Evolutionary conservation across 140 eudicot species (phyloP).

Genomic region (Stevia rebaudiana): DNA sequence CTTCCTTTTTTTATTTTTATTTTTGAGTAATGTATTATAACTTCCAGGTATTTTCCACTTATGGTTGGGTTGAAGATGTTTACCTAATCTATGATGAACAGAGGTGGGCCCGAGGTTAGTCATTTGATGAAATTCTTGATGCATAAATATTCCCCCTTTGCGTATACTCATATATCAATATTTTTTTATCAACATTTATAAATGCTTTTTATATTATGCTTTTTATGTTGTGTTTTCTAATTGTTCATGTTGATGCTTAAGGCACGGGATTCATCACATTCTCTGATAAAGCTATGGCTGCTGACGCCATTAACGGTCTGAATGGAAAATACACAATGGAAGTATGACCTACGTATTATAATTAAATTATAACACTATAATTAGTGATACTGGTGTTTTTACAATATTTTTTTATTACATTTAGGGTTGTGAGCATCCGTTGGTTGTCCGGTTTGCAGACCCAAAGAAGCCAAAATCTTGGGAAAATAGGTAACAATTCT

Average conservation of each 20-base stretch:
- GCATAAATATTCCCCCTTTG: not conserved
- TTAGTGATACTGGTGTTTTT: constrained; percentile 9
- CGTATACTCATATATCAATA: not conserved
- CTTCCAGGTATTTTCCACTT: constrained; percentile 71
- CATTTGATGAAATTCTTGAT: constrained; percentile 1
- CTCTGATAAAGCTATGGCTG: constrained; percentile 69
- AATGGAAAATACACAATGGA: constrained; percentile 63
- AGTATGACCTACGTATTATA: constrained; percentile 37
- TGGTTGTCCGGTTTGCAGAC: constrained; percentile 79
- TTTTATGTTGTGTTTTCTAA: constrained; percentile 12
- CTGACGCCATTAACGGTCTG: constrained; percentile 71
- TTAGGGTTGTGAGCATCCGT: constrained; percentile 84
- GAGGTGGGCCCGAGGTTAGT: constrained; percentile 70
- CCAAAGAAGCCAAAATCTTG: constrained; percentile 78
- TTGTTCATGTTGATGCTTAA: constrained; percentile 31
- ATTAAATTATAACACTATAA: not conserved
- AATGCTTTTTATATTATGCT: not conserved
- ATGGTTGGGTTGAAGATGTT: constrained; percentile 65
- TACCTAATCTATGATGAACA: constrained; percentile 50
- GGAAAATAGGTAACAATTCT: constrained; percentile 51
- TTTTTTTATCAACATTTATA: constrained; percentile 3
- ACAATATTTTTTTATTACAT: constrained; percentile 11
- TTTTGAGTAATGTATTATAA: constrained; percentile 3
- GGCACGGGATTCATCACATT: constrained; percentile 78
- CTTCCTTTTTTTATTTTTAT: constrained; percentile 15